Base-by-base conservation (phyloP, 352 stramenopile genomes). In the Halophytophthora polymorphica region DNA sequence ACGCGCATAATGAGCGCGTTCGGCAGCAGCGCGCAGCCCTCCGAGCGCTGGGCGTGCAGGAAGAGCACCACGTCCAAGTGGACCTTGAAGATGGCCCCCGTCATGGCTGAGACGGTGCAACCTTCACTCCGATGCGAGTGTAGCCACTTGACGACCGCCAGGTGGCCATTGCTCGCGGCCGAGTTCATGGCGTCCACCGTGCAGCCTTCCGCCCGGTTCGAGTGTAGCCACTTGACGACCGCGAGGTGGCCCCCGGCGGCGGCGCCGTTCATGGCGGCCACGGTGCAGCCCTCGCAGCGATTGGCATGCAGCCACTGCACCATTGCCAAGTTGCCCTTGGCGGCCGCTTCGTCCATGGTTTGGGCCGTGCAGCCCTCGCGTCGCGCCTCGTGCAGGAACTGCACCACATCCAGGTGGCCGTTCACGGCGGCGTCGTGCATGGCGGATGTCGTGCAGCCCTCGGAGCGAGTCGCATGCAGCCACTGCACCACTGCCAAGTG, bases 121-220 rank as follows among this genome's bases (percentile, higher is more conserved):
- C 35, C 25, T 15, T 53, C 29, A 8, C 50, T 25, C 8, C 29
- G 52, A 23, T 66, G 41, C 18, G 34, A 18, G 21, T 67, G 47
- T n/a, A 67, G 25, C 29, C 48, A 67, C 12, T 59, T 0, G n/a
- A 53, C 22, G 3, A 67, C 47, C 5, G 62, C 47, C 3, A 65
- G 58, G 17, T 61, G 51, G 6, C 15, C n/a, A 7, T 18, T 6
- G 10, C 18, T 10, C 23, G 52, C 37, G 1, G 51, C 57, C 8
- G 17, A 25, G 6, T 28, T 48, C 45, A 65, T 56, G 2, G 51
- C 45, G n/a, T 23, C 22, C 2, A 18, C 39, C 13, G 45, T 53
- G 36, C 57, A 53, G 3, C 51, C 39, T 45, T 61, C 51, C 18
- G 6, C 25, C 17, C 51, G 46, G 23, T 54, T 48, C 35, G 37